Conservation (phyloP, 208 protist genomes). For the Histomonas meleagridis region DNA sequence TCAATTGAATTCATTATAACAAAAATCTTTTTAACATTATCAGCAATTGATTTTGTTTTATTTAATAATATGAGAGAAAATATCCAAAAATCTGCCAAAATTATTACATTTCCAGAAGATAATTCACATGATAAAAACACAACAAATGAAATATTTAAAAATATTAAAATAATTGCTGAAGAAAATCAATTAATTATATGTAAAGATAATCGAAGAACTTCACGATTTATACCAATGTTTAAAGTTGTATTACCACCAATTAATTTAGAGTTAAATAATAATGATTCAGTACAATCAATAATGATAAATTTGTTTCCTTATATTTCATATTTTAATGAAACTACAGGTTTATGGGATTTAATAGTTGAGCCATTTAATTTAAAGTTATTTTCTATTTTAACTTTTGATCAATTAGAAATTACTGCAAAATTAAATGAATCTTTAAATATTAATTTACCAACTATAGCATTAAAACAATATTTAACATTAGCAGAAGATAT, state of each 20-base stretch:
- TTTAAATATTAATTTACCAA: background rate
- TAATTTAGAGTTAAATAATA: background rate
- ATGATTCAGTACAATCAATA: background rate
- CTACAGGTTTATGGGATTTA: background rate
- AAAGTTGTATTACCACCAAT: background rate
- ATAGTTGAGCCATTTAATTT: background rate
- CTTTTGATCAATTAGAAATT: background rate
- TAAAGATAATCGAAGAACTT: background rate
- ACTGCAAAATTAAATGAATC: background rate
- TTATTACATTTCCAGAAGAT: background rate
- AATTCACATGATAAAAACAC: background rate
- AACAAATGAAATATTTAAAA: too few relatives aligned
- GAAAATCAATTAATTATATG: background rate
- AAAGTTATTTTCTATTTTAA: background rate
- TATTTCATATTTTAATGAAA: slow-evolving; percentile 16
- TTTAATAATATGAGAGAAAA: background rate
- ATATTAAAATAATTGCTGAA: background rate
- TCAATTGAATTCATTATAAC: background rate
- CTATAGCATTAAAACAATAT: background rate
- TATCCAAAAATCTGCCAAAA: background rate
- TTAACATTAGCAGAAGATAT: background rate
- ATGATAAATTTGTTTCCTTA: background rate
- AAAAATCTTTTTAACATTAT: background rate
- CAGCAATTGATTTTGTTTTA: background rate
- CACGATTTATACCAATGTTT: slow-evolving; percentile 19